Evolutionary conservation across 306 rosid genomes (phyloP), one percentile per base, ranked within the genome.

Genomic region (Dicorynia guianensis): DNA sequence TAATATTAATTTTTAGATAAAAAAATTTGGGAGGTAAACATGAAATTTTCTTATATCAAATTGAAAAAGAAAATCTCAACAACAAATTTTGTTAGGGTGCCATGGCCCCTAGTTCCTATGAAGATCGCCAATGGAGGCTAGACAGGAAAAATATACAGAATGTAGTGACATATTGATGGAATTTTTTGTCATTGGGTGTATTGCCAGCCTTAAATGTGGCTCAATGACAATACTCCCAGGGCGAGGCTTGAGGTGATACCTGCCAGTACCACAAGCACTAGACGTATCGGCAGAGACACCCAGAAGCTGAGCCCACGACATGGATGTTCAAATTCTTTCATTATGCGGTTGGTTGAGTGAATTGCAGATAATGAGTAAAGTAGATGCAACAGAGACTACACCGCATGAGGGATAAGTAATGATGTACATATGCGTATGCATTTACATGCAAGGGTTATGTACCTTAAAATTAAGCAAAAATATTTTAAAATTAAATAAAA

Each of bases 161-260:
- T 14, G n/a, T 25, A 17, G 50, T 42, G 30, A 43, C 38, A 12
- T 46, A n/a, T 30, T 8, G 15, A 48, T 52, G 38, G 30, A 6
- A 33, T 13, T 82, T 93, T 72, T 73, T 81, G 55, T 86, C 90
- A 19, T 72, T 81, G 10, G 93, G 93, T 25, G 30, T 25, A 58
- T 53, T 74, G 15, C 97, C 97, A 3, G 90, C 78, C 76, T 78
- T 87, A 66, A 79, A 91, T 85, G 15, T 80, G 82, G 71, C 78
- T 87, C 71, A 87, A 86, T 10, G 97, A 91, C 78, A 91, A 58
- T 46, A 93, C 82, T 56, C 97, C 98, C 36, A 93, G 64, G 20
- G 98, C 90, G 60, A 93, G 81, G 77, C 96, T 91, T 4, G 96
- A 93, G 50, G 89, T 70, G n/a, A 90, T 69, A 17, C 91, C 93